phyloP scores from a whole-genome alignment of 805 yeast genomes.

The Candida awuae region DNA sequence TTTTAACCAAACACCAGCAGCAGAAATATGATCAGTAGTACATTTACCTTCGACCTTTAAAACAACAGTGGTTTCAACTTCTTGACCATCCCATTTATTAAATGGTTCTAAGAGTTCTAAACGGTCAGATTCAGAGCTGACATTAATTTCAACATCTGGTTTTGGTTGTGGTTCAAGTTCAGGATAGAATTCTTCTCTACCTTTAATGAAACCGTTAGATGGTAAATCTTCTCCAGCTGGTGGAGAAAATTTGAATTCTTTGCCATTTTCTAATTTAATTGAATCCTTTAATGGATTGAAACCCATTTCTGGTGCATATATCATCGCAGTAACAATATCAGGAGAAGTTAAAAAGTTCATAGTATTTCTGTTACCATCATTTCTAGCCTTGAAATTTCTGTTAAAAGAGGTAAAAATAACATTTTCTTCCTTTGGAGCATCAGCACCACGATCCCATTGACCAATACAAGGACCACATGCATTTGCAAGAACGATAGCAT shows the following conservation, averaged over 20 bases:
- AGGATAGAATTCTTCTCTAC: conserved; percentile 54
- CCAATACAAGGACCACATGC: conserved; percentile 99
- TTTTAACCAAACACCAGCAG: conserved; percentile 98
- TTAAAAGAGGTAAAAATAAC: conserved; percentile 95
- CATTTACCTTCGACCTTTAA: conserved; percentile 96
- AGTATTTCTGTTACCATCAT: conserved; percentile 96
- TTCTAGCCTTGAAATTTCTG: conserved; percentile 97
- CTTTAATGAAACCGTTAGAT: conserved; percentile 79
- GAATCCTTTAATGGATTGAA: conserved; percentile 94
- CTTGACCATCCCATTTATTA: conserved; percentile 78
- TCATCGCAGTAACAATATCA: conserved; percentile 91
- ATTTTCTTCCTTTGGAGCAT: conserved; percentile 87
- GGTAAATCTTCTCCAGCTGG: conserved; percentile 93
- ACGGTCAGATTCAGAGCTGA: conserved; percentile 85
- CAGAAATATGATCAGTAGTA: conserved; percentile 97
- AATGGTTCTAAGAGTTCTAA: conserved; percentile 88
- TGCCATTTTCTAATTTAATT: conserved; percentile 80
- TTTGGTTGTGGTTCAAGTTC: conserved; percentile 47
- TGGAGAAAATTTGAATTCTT: conserved; percentile 79
- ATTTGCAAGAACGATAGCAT: conserved; percentile 91
- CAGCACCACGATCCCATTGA: conserved; percentile 92
- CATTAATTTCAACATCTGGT: conserved; percentile 42
- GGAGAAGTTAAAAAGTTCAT: conserved; percentile 97
- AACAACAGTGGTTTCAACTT: conserved; percentile 64
- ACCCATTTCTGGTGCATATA: conserved; percentile 91